Conservation (phyloP, 2,329 filamentous ascomycete genomes). For the Drechslera avenae region DNA sequence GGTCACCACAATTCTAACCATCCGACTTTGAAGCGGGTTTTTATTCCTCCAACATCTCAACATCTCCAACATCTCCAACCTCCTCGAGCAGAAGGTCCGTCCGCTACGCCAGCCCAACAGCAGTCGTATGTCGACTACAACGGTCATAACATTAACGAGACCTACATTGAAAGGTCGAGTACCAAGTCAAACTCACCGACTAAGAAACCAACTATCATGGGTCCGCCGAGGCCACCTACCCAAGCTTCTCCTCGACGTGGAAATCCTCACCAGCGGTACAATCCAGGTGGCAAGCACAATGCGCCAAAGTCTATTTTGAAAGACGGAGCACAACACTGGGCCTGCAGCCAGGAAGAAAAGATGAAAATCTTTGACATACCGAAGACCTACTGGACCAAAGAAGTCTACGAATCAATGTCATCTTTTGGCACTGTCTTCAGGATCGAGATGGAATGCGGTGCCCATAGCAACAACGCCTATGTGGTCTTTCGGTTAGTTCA, state of each 20-base stretch:
- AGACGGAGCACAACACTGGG: conserved; percentile 19
- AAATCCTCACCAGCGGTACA: neutral
- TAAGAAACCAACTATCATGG: neutral
- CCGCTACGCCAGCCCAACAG: conserved; percentile 10
- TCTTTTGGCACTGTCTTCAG: conserved; percentile 33
- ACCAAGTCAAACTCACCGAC: neutral
- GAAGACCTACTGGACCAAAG: conserved; percentile 22
- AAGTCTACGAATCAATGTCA: conserved; percentile 30
- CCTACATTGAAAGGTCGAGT: conserved; percentile 12
- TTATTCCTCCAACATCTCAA: neutral
- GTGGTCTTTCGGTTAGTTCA: conserved; percentile 32
- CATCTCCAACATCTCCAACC: neutral
- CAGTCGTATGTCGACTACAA: conserved; percentile 16
- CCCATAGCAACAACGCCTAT: conserved; percentile 21
- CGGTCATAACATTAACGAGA: conserved; percentile 23
- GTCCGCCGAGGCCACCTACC: neutral
- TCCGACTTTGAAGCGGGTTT: conserved; percentile 4
- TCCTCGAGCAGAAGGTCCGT: neutral
- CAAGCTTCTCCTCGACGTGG: neutral
- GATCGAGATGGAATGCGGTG: conserved; percentile 32
- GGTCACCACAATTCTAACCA: conserved; percentile 5
- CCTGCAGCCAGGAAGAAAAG: conserved; percentile 29
- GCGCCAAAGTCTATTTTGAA: conserved; percentile 2
- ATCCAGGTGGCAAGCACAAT: neutral
- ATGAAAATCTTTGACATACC: conserved; percentile 25